phyloP scores from a whole-genome alignment of 2,329 filamentous ascomycete species.

The Endothia cerciana region DNA sequence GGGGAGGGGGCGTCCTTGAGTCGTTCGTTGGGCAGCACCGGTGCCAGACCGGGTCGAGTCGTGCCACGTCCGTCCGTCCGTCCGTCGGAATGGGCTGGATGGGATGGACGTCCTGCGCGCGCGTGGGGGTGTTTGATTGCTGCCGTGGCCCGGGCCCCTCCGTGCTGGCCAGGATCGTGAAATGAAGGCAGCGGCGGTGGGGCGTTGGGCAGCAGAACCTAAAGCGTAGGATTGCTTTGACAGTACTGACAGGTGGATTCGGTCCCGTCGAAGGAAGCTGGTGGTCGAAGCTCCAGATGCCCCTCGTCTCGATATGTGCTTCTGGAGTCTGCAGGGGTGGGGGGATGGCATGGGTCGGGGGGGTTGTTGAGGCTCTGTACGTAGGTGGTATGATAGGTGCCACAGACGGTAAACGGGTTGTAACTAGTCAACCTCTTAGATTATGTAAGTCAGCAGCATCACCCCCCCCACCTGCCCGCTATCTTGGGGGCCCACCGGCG shows the following conservation, averaged over 20 bases:
- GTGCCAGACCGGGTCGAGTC: neutral
- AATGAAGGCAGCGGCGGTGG: conserved; percentile 24
- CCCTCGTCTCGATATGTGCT: neutral
- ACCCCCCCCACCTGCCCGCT: neutral
- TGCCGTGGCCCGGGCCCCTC: neutral
- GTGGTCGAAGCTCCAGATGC: conserved; percentile 5
- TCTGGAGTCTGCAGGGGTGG: conserved; percentile 7
- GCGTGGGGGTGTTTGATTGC: conserved; percentile 2
- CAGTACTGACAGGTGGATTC: conserved; percentile 17
- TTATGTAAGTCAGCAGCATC: neutral
- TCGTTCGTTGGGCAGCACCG: conserved; percentile 9
- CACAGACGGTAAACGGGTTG: neutral
- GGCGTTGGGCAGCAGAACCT: conserved; percentile 28
- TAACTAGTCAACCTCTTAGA: too few relatives aligned
- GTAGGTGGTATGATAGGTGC: too few relatives aligned
- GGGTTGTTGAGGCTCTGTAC: conserved; percentile 1
- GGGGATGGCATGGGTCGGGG: neutral
- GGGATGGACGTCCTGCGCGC: neutral
- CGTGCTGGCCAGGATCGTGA: conserved; percentile 12
- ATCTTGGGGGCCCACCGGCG: neutral
- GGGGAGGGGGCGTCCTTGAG: neutral
- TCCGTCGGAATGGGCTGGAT: too few relatives aligned
- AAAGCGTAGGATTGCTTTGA: conserved; percentile 19
- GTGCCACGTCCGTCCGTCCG: neutral
- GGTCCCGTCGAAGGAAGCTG: conserved; percentile 1